These are phyloP conservation scores for Pseudogymnoascus sp. DNA, from an alignment of 2,329 filamentous ascomycete genomes.

Conservation along the genomic window DNA sequence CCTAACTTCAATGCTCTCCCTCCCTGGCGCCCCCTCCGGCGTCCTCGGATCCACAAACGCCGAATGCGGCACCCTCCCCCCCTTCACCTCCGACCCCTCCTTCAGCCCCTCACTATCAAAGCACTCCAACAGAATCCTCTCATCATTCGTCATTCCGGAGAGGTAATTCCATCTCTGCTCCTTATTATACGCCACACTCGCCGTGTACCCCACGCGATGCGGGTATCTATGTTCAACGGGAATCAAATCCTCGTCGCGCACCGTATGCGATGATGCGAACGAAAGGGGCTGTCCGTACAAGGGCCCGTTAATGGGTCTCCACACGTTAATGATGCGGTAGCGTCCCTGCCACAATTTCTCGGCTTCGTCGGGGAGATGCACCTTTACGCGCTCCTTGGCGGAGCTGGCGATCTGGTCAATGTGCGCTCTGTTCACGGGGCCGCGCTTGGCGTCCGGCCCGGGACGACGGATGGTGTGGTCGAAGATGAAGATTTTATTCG, in stretches of 20 bases:
- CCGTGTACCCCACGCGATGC: slow-evolving; percentile 25
- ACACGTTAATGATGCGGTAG: slow-evolving; percentile 82
- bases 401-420: slow-evolving; percentile 72
- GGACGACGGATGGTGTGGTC: slow-evolving; percentile 81
- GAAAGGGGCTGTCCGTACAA: slow-evolving; percentile 25
- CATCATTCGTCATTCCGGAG: slow-evolving; percentile 27
- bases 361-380: slow-evolving; percentile 57
- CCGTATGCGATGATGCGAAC: slow-evolving; percentile 24
- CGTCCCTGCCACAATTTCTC: slow-evolving; percentile 56
- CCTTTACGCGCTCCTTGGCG: slow-evolving; percentile 59
- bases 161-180: slow-evolving; percentile 29
- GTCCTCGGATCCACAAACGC: slow-evolving; percentile 70
- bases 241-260: slow-evolving; percentile 26
- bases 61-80: slow-evolving; percentile 58
- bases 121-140: slow-evolving; percentile 28
- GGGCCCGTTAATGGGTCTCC: slow-evolving; percentile 38
- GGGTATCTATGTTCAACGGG: slow-evolving; percentile 28
- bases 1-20: slow-evolving; percentile 86
- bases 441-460: slow-evolving; percentile 47
- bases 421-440: slow-evolving; percentile 65
- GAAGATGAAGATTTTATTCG: slow-evolving; percentile 63
- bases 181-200: slow-evolving; percentile 25
- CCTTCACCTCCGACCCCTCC: slow-evolving; percentile 39
- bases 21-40: slow-evolving; percentile 56
- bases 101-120: slow-evolving; percentile 35